phyloP scores from a whole-genome alignment of 257 asterid genomes.

The Nicotiana tabacum region DNA sequence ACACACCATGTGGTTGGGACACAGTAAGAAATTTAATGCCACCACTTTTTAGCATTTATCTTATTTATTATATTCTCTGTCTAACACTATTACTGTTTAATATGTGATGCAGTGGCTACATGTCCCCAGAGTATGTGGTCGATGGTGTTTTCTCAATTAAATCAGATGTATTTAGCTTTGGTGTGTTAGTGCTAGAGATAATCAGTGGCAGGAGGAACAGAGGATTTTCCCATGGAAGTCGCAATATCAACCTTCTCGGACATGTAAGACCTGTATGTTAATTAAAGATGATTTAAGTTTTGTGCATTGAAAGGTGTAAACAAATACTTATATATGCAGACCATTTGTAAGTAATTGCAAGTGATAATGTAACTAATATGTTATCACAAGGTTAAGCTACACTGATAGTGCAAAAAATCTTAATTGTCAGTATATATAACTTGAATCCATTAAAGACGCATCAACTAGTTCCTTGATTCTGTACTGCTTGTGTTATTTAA shows the following conservation, averaged over 20 bases:
- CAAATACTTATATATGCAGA: too few species aligned
- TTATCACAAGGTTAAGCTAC: too few species aligned
- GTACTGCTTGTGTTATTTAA: not conserved
- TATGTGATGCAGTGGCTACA: conserved; percentile 24
- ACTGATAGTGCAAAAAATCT: not conserved
- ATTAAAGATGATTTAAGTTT: not conserved
- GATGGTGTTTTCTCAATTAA: conserved; percentile 31
- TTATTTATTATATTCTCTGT: not conserved
- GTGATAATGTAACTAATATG: not conserved
- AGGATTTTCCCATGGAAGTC: conserved; percentile 20
- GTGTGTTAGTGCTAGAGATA: conserved; percentile 29
- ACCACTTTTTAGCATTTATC: not conserved
- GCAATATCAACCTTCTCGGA: conserved; percentile 29
- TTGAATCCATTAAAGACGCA: not conserved
- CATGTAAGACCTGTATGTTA: conserved; percentile 20
- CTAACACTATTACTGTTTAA: not conserved
- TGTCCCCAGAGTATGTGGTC: conserved; percentile 30
- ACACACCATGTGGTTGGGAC: conserved; percentile 28
- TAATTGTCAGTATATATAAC: not conserved
- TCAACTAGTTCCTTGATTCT: not conserved
- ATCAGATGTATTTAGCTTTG: conserved; percentile 33
- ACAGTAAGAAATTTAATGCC: conserved; percentile 9
- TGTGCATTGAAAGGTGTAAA: not conserved
- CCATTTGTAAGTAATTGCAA: not conserved
- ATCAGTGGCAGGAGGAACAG: conserved; percentile 25